phyloP scores from a whole-genome alignment of 2,329 filamentous ascomycete species.

The Ploettnerulaceae sp. region DNA sequence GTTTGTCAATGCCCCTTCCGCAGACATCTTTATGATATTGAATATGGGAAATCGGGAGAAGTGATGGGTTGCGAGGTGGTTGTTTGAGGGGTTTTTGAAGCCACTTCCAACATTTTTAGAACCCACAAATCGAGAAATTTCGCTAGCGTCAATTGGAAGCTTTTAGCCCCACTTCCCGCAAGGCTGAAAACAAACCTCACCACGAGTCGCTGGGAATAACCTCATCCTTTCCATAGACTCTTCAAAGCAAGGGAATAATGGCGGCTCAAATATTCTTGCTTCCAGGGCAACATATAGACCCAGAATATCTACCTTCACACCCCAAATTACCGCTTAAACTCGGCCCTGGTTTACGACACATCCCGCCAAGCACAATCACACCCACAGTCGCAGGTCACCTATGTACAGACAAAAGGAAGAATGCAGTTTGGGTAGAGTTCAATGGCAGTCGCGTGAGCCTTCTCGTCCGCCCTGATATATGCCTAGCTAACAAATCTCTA shows the following conservation, averaged over 20 bases:
- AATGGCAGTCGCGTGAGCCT: conserved; percentile 60
- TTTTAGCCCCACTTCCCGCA: conserved; percentile 23
- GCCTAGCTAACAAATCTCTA: conserved; percentile 37
- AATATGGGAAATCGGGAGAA: not conserved
- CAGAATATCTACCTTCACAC: conserved; percentile 60
- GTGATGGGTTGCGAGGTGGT: not conserved
- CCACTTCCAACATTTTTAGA: conserved; percentile 25
- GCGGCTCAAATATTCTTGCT: conserved; percentile 59
- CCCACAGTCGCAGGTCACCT: conserved; percentile 64
- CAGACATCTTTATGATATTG: conserved; percentile 27
- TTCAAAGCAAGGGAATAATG: conserved; percentile 15
- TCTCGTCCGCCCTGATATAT: not conserved
- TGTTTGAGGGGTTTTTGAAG: conserved; percentile 3
- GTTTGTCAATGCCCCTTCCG: conserved; percentile 23
- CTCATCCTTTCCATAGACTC: conserved; percentile 4
- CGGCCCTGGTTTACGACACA: conserved; percentile 77
- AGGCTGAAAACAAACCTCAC: conserved; percentile 29
- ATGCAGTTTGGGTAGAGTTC: conserved; percentile 72
- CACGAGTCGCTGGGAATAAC: conserved; percentile 6
- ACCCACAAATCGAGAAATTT: conserved; percentile 28
- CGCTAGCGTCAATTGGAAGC: conserved; percentile 24
- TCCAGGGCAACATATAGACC: conserved; percentile 72
- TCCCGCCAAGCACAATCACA: conserved; percentile 69
- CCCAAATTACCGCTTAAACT: conserved; percentile 69
- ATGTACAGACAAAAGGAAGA: conserved; percentile 65